Percentiles rank a stretch among this genome's conserved stretches.
Evolutionary conservation across 352 stramenopile genomes (phyloP).

Genomic region (Halophytophthora batemanensis): DNA sequence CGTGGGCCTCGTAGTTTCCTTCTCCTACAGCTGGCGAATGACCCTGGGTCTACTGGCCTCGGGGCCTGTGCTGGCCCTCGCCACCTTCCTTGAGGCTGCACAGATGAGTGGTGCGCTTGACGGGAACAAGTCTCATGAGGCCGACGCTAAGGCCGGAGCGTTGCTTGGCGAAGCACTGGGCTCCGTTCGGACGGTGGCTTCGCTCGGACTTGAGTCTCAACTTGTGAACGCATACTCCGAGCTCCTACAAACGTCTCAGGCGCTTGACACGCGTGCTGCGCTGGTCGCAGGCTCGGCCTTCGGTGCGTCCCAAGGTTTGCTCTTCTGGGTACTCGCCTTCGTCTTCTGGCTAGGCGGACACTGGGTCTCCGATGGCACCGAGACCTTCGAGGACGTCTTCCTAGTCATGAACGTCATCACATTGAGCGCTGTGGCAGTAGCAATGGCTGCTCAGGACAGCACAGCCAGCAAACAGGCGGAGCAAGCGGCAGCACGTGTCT

Average conservation of each 20-base stretch:
- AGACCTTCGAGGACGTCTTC: slow-evolving; percentile 71
- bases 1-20: slow-evolving; percentile 44
- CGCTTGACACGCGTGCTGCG: no score
- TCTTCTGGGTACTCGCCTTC: slow-evolving; percentile 61
- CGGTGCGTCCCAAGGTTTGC: slow-evolving; percentile 66
- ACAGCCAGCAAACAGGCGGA: slow-evolving; percentile 27
- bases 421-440: slow-evolving; percentile 24
- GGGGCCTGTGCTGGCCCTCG: slow-evolving; percentile 25
- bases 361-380: slow-evolving; percentile 47
- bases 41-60: slow-evolving; percentile 39
- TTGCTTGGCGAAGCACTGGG: no score
- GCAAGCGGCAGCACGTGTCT: slow-evolving; percentile 25
- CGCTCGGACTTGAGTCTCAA: no score
- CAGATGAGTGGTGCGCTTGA: slow-evolving; percentile 29
- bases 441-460: slow-evolving; percentile 20
- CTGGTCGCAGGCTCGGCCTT: slow-evolving; percentile 61
- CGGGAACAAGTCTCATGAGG: slow-evolving; percentile 41
- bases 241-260: no score
- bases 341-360: slow-evolving; percentile 70
- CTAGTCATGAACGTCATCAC: slow-evolving; percentile 44
- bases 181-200: no score
- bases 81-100: slow-evolving; percentile 22
- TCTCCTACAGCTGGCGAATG: slow-evolving; percentile 64
- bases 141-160: no score
- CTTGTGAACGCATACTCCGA: no score